A percentile compares a stretch with the other conserved stretches of the same genome.
Conservation (phyloP, 2,329 filamentous ascomycete genomes). For the Ophiocordyceps sinensis region DNA sequence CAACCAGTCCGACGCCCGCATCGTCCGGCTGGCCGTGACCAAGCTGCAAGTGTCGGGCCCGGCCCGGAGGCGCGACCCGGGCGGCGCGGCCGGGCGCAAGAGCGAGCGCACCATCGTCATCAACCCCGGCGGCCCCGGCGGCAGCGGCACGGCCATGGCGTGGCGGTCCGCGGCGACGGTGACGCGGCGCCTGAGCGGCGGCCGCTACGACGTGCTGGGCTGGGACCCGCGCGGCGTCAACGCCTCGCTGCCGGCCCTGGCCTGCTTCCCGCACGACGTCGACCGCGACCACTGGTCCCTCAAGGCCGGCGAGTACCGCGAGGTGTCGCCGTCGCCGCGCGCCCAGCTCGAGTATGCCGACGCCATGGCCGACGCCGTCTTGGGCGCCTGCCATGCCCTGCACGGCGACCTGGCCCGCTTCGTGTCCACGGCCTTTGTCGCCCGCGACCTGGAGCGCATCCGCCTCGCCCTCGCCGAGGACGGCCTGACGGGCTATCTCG, state of each 20-base stretch:
- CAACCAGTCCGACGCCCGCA: slow-evolving; percentile 26
- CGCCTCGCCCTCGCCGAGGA: slow-evolving; percentile 29
- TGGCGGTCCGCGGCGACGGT: slow-evolving; percentile 23
- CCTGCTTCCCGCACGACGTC: slow-evolving; percentile 31
- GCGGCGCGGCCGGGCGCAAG: slow-evolving; percentile 14
- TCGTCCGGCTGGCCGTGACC: slow-evolving; percentile 31
- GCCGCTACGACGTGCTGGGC: slow-evolving; percentile 31
- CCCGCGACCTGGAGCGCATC: slow-evolving; percentile 34
- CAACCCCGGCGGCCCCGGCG: slow-evolving; percentile 35
- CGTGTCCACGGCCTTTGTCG: slow-evolving; percentile 29
- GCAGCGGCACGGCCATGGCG: slow-evolving; percentile 27
- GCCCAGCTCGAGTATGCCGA: slow-evolving; percentile 27
- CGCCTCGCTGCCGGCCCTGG: slow-evolving; percentile 25
- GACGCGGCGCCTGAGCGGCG: slow-evolving; percentile 25
- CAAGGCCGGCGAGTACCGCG: slow-evolving; percentile 22
- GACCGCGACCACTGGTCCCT: slow-evolving; percentile 32
- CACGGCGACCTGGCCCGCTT: slow-evolving; percentile 32
- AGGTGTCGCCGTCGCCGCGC: slow-evolving; percentile 17
- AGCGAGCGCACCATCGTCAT: slow-evolving; percentile 33
- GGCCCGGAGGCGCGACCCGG: too few relatives aligned
- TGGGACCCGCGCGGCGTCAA: slow-evolving; percentile 42
- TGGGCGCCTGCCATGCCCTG: slow-evolving; percentile 26
- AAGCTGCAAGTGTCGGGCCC: slow-evolving; percentile 31
- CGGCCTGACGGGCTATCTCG: slow-evolving; percentile 32
- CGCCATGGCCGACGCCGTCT: slow-evolving; percentile 29